A percentile compares a stretch with the other conserved stretches of the same genome.
Evolutionary conservation across 1,284 basidiomycete genomes (phyloP).

Genomic region (Leccinum pseudoinsigne): DNA sequence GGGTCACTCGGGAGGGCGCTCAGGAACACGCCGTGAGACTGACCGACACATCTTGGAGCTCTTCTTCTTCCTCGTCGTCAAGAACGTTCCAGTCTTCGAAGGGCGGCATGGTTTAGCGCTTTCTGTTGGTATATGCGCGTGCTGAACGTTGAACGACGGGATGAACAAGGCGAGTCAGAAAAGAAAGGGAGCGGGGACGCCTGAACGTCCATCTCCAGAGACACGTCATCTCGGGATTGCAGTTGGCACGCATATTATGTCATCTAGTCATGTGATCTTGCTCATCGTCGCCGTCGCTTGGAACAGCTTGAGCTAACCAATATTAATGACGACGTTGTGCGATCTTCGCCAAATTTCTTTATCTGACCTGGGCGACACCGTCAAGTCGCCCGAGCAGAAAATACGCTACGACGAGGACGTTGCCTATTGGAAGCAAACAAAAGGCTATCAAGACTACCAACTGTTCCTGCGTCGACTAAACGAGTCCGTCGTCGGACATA

Average conservation of each 20-base stretch:
- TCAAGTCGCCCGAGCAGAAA: slow-evolving; percentile 41
- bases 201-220: no score
- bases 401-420: slow-evolving; percentile 75
- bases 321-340: slow-evolving; percentile 29
- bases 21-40: neutral
- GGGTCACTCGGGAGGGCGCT: slow-evolving; percentile 5
- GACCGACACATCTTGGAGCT: slow-evolving; percentile 70
- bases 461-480: slow-evolving; percentile 74
- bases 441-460: slow-evolving; percentile 70
- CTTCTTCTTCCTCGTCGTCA: slow-evolving; percentile 77
- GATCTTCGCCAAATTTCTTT: slow-evolving; percentile 46
- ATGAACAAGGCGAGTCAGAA: slow-evolving; percentile 6
- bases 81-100: slow-evolving; percentile 77
- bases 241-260: slow-evolving; percentile 26
- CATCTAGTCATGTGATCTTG: slow-evolving; percentile 22
- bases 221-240: no score
- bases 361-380: slow-evolving; percentile 32
- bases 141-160: neutral
- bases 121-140: neutral
- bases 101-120: slow-evolving; percentile 41
- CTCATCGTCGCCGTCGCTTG: neutral
- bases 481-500: slow-evolving; percentile 68
- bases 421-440: slow-evolving; percentile 62
- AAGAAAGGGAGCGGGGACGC: neutral
- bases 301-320: no score